Evolutionary conservation across 257 asterid species (phyloP), one percentile per base, ranked within the genome.

Genomic region (Hygrophila difformis): DNA sequence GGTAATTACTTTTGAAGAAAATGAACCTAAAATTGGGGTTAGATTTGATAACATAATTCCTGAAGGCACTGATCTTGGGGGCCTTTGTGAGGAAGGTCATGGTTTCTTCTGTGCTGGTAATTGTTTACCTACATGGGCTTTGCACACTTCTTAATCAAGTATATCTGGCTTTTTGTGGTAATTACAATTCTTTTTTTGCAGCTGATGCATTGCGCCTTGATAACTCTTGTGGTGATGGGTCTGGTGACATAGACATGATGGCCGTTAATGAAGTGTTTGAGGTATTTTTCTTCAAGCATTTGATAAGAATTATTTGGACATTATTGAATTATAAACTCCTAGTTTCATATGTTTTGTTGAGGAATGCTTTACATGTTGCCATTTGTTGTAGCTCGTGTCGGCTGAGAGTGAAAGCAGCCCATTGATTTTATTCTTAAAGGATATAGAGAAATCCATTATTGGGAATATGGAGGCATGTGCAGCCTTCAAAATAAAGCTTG

Each of bases 21-120:
- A 87, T 63, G 88, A 71, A 54, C 73, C 97, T 16, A 87, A 87
- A 74, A 72, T 87, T 18, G 97, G 97, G 56, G 85, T 87, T 58
- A 72, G 97, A 68, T 87, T 87, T 74, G 97, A 87, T 67, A 75
- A 50, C 66, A 41, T 78, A 55, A 70, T 87, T 63, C 92, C 76
- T 4, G 97, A 78, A 50, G 97, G 97, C 51, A 81, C 60, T 65
- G 93, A 87, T 69, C 92, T 87, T 49, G 97, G 95, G 17, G 95
- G 97, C 58, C 79, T 44, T 52, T 87, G 97, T 60, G 97, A 87
- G 67, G 88, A 65, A 64, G 88, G 77, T 58, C 95, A 76, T 57
- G 97, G 95, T 53, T 87, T 78, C 71, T 84, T 80, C 63, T 81
- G 93, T 72, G 58, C 87, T 64, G 95, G 97, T 87, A 74, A 44